Evolutionary conservation across 805 yeast species (phyloP).

Genomic region (Suhomyces faveliae): DNA sequence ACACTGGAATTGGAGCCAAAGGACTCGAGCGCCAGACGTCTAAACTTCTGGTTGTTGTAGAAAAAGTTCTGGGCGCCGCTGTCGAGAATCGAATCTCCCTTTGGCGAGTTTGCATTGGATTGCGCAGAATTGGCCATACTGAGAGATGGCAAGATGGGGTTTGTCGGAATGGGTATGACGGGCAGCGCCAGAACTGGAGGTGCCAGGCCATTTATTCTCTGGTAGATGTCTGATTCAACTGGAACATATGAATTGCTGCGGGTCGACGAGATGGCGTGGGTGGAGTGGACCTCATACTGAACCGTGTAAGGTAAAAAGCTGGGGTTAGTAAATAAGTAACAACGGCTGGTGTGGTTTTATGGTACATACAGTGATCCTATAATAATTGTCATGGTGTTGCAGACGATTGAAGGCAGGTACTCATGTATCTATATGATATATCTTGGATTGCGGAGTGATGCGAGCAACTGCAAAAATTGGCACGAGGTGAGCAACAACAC

Average conservation of each 20-base stretch:
- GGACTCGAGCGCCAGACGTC: background rate
- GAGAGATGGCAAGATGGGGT: slow-evolving; percentile 35
- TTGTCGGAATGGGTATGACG: slow-evolving; percentile 10
- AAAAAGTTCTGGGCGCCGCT: slow-evolving; percentile 47
- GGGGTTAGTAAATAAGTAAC: slow-evolving; percentile 13
- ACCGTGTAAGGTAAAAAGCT: slow-evolving; percentile 75
- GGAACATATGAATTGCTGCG: background rate
- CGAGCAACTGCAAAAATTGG: slow-evolving; percentile 1
- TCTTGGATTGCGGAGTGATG: background rate
- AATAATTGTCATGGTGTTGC: slow-evolving; percentile 55
- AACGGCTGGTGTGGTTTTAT: background rate
- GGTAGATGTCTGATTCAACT: background rate
- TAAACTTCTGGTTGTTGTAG: slow-evolving; percentile 21
- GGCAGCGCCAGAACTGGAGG: slow-evolving; percentile 10
- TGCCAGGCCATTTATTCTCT: background rate
- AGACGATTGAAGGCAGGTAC: background rate
- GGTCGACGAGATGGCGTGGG: slow-evolving; percentile 2
- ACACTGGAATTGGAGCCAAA: background rate
- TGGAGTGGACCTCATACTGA: slow-evolving; percentile 52
- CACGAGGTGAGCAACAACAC: too few species aligned
- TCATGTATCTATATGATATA: background rate
- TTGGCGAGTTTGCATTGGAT: slow-evolving; percentile 13
- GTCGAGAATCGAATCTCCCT: slow-evolving; percentile 7
- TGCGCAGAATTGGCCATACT: slow-evolving; percentile 35
- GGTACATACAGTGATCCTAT: slow-evolving; percentile 65